Conservation (phyloP, 148 eudicot species). For the Camellia japonica region DNA sequence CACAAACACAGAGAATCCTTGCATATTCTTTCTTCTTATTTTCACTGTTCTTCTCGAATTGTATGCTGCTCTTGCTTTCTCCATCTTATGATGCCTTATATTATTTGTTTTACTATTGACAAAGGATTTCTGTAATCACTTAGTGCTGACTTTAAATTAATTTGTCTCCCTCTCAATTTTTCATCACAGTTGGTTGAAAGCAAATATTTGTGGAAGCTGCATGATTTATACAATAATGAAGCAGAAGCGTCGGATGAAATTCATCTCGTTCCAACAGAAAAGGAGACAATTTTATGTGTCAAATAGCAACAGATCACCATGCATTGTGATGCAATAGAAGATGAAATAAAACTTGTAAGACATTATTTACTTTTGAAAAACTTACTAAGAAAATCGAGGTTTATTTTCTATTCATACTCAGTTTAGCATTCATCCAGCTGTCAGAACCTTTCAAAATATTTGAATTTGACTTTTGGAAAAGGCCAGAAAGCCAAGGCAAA, state of each 20-base stretch:
- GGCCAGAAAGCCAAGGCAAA: slow-evolving; percentile 79
- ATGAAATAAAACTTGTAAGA: slow-evolving; percentile 69
- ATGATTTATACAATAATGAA: slow-evolving; percentile 65
- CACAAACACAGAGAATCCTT: neutral
- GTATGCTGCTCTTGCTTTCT: no score
- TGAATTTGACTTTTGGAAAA: slow-evolving; percentile 90
- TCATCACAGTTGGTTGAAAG: slow-evolving; percentile 77
- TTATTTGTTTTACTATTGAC: no score
- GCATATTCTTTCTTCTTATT: neutral
- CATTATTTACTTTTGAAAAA: slow-evolving; percentile 2
- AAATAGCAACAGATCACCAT: slow-evolving; percentile 63
- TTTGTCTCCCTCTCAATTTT: neutral
- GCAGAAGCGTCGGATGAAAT: slow-evolving; percentile 52
- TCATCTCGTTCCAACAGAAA: slow-evolving; percentile 56
- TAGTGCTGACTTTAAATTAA: neutral
- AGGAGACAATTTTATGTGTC: slow-evolving; percentile 39
- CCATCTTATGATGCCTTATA: neutral
- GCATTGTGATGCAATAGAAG: slow-evolving; percentile 72
- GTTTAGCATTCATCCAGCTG: slow-evolving; percentile 55
- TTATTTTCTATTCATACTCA: slow-evolving; percentile 30
- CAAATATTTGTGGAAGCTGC: slow-evolving; percentile 57
- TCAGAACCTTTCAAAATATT: slow-evolving; percentile 96
- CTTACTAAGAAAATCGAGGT: neutral
- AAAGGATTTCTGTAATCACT: neutral
- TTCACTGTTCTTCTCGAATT: no score